Evolutionary conservation across 2,329 filamentous ascomycete species (phyloP), one percentile per base, ranked within the genome.

Genomic region (Pseudodiploospora longispora): DNA sequence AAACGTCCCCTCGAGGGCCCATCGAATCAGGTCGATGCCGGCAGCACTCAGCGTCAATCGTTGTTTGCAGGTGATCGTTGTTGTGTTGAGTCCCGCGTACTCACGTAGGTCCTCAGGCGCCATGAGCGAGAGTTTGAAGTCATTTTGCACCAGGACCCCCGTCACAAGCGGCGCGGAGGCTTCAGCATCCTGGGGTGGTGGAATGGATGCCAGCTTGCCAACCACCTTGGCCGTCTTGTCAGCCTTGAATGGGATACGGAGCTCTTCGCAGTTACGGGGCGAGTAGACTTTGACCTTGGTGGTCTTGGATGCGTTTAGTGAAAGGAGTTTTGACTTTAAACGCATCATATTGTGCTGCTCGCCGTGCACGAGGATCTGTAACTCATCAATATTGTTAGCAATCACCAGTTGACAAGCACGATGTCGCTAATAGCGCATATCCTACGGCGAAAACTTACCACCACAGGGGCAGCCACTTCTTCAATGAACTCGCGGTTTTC

Each of bases 291-390:
- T 96, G 52, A 88, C 83, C 54, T 94, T 93, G 36, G 80, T 71
- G 1, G 80, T 72, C 59, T 91, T 91, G 51, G 82, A 81, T 29
- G 85, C 82, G 58, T 96, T 96, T 33, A 96, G 76, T n/a, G 88
- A 91, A 4, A 97, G 78, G 2, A 98, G 75, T 60, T 95, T 94
- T 3, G 90, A 96, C 63, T 95, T 95, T 29, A 98, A 72, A 43
- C 93, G 83, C 76, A 93, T 95, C 89, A 97, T 97, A 60, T 97
- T 95, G 61, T 95, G 88, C 57, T 93, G 89, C 61, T 98, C 93
- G 44, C 93, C 93, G 55, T 98, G 93, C 3, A 98, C 93, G 30
- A 98, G 78, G 48, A 98, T 96, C 86, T 91, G 47, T 32, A 6
- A 36, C 3, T 19, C 19, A 19, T 3, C 19, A 19, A 19, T 29